A percentile compares a stretch with the other conserved stretches of the same genome.
Evolutionary conservation across 2,329 filamentous ascomycete genomes (phyloP).

Genomic region (Trichoderma arundinaceum): DNA sequence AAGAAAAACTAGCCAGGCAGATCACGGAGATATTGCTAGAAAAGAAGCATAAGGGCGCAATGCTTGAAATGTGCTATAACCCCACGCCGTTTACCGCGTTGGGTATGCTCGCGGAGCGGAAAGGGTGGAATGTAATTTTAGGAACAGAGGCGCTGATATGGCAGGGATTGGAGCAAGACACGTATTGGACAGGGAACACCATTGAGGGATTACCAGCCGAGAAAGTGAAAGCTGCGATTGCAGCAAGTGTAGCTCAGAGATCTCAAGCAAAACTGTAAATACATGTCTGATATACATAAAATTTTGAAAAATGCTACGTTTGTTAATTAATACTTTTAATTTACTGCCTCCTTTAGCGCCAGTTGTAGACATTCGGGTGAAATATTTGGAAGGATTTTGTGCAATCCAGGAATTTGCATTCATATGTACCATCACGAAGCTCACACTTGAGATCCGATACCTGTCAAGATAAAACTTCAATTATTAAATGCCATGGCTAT

Average conservation of each 20-base stretch:
- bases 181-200: constrained; percentile 23
- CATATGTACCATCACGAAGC: too few species aligned
- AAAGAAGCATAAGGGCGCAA: constrained; percentile 24
- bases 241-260: constrained; percentile 17
- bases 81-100: constrained; percentile 20
- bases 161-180: constrained; percentile 28
- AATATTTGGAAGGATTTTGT: too few species aligned
- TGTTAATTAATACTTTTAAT: neutral
- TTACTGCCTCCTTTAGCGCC: neutral
- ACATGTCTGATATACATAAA: neutral
- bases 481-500: neutral
- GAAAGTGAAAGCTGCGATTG: constrained; percentile 25
- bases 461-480: too few species aligned
- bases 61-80: constrained; percentile 29
- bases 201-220: constrained; percentile 20
- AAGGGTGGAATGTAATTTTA: constrained; percentile 23
- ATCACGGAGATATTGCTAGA: constrained; percentile 19
- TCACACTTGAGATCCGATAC: too few species aligned
- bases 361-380: neutral
- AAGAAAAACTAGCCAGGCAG: constrained; percentile 3
- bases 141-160: constrained; percentile 26
- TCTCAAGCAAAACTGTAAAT: constrained; percentile 19
- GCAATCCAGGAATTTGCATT: too few species aligned
- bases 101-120: constrained; percentile 22
- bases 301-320: too few species aligned